Evolutionary conservation across 108 stramenopile genomes (phyloP), one percentile per base, ranked within the genome.

Genomic region (Skeletonema costatum): DNA sequence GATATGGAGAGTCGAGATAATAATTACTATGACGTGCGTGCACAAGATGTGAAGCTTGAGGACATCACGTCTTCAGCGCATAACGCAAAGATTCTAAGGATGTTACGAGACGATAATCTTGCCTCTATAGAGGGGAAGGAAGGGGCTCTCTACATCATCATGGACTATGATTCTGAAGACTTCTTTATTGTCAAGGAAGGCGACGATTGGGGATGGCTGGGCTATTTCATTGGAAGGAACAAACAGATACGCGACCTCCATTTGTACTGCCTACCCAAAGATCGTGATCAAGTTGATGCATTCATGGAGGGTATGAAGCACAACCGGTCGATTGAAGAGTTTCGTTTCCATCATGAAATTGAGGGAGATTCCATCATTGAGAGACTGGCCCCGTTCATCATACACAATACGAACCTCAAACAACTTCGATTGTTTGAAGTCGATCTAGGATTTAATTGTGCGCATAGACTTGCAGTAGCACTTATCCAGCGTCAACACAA

Each of bases 181-280:
- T 12, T 12, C n/a, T 21, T 6, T 19, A 19, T 19, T 5, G 0
- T 46, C 44, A 46, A 14, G 1, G 50, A 51, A 2, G 50, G 50
- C 3, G 50, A 51, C 19, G 62, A 63, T 33, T n/a, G 2, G 3
- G 62, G 62, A 4, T 63, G 62, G 62, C 21, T 63, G 32, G 62
- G 62, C 4, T 63, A 63, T 17, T 63, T 63, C 39, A 17, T 63
- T 30, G 60, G 60, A 3, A 63, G 62, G 19, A 63, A 33, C 33
- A 3, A 19, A 21, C 50, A 21, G 50, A 14, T 51, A 13, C 41
- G 13, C 36, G 6, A 36, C 6, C 36, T 36, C 36, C 5, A 0
- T 8, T 36, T 36, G 36, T 6, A 36, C 36, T 36, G 8, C 36
- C 36, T 36, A 36, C 6, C 6, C 16, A 19, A 51, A 51, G 50